Evolutionary conservation across 108 stramenopile species (phyloP).

Genomic region (Parietichytrium sp.): DNA sequence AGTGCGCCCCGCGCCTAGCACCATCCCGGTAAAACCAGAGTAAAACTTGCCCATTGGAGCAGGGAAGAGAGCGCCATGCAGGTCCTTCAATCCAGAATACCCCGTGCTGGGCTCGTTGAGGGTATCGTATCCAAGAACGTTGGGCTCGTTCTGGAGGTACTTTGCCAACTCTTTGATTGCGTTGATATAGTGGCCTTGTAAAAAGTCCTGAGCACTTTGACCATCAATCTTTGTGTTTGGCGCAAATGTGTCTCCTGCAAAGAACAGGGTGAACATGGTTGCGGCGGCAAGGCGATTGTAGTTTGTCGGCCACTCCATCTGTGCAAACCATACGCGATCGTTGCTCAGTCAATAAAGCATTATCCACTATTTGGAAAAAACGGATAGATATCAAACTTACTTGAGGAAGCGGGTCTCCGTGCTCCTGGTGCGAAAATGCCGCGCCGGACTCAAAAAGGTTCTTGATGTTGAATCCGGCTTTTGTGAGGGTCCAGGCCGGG

Average conservation of each 20-base stretch:
- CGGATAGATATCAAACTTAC: too few species aligned
- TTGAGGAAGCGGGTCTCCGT: constrained; percentile 17
- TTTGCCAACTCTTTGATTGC: constrained; percentile 42
- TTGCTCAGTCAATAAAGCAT: too few species aligned
- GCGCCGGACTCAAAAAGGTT: constrained; percentile 49
- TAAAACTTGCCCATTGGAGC: background rate
- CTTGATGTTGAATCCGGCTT: constrained; percentile 45
- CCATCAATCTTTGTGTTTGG: constrained; percentile 47
- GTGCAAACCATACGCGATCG: too few species aligned
- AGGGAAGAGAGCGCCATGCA: constrained; percentile 24
- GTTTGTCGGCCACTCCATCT: constrained; percentile 64
- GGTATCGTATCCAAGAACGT: constrained; percentile 57
- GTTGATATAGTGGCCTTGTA: constrained; percentile 55
- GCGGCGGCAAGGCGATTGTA: constrained; percentile 55
- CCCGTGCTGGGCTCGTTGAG: constrained; percentile 59
- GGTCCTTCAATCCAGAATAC: background rate
- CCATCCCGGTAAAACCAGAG: constrained; percentile 51
- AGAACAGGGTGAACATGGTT: constrained; percentile 62
- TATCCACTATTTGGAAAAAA: too few species aligned
- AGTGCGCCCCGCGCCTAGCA: constrained; percentile 32
- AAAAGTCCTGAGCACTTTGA: constrained; percentile 47
- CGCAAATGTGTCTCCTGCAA: constrained; percentile 56
- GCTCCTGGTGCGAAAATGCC: constrained; percentile 1
- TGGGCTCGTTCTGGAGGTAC: constrained; percentile 47
- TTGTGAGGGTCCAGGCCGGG: constrained; percentile 54